Base-by-base conservation (phyloP, 1,284 basidiomycete genomes). In the Lignosus rhinocerotis region DNA sequence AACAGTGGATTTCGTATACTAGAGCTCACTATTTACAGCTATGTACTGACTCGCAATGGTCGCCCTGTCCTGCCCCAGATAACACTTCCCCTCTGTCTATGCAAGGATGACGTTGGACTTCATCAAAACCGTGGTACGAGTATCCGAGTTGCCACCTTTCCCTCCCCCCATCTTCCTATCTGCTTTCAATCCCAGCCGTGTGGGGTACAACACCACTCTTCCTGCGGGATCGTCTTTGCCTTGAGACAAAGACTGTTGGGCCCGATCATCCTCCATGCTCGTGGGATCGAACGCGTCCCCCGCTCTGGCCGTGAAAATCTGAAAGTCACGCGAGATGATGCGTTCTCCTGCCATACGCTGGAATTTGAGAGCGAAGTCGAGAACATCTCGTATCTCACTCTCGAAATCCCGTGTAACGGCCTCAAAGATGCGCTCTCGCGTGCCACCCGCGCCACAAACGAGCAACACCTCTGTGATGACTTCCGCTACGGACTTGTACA, bases 331-430 rank as follows among this genome's bases (percentile, higher is more conserved):
- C 0, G 79, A 81, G 0, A 78, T 78, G 36, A 85, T 71, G 19
- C 78, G 78, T 65, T 84, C 80, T 1, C 82, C 82, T 33, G 82
- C 76, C 9, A 75, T 78, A 62, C 74, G 77, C 62, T 83, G 81
- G 51, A 86, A 60, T 14, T 73, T 70, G 19, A 78, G 65, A 0
- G 79, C 76, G 53, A 75, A 67, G 36, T 72, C 70, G 36, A 78
- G 73, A 9, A 86, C 72, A 21, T 71, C 70, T 32, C 70, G 69
- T 4, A 84, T 67, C n/a, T 73, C 72, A n/a, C 70, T 73, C 2
- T 71, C 71, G 43, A 75, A 66, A 17, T 56, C 64, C 21, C 34
- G 10, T 9, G 72, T 53, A 63, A 72, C 57, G 60, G 75, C 38
- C 36, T 61, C 51, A 50, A 68, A 51, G 59, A 73, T 57, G 46